Base-by-base conservation (phyloP, 75 land plant species). In the Chamaecyparis obtusa region DNA sequence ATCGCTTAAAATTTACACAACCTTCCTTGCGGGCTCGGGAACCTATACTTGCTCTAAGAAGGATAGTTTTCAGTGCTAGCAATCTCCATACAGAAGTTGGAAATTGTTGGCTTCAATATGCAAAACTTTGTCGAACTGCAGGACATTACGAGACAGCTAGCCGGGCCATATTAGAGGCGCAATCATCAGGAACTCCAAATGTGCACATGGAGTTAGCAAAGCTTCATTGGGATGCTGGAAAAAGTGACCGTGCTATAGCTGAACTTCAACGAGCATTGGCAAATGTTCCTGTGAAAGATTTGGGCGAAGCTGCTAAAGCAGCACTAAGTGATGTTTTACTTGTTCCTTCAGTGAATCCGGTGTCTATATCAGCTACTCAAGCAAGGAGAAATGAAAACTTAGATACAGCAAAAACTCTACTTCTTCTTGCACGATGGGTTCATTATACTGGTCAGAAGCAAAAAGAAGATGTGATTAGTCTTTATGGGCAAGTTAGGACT, bases 361-460 rank as follows among this genome's bases (percentile, higher is more conserved):
- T 88, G 5, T 86, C 88, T 41, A 56, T 86, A 84, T 32, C 37
- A 78, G 88, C 91, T 86, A 89, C 83, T 44, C 90, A 92, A 80
- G 84, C 89, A 74, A 80, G 90, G 57, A 89, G 94, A 80, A 84
- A 88, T 67, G 94, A 94, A 84, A 93, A 89, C 54, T 74, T 46
- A 80, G 95, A 95, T 93, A 87, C 93, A 37, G 99, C 99, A 43
- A 97, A 95, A 86, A 92, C 93, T 33, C 92, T 98, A 44, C 93
- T 98, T 72, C 93, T 98, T 13, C 93, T 97, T 84, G 93, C 99
- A 39, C 90, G 99, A 87, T 97, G 99, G 99, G 96, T 93, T 33
- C 99, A 98, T 87, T 90, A 93, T 75, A 97, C 99, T 86, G 99
- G 99, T 43, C 99, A 95, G 87, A 98, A 98, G 92, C 99, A 97